phyloP scores from a whole-genome alignment of 331 rosid species.

The Prunus yedoensis region DNA sequence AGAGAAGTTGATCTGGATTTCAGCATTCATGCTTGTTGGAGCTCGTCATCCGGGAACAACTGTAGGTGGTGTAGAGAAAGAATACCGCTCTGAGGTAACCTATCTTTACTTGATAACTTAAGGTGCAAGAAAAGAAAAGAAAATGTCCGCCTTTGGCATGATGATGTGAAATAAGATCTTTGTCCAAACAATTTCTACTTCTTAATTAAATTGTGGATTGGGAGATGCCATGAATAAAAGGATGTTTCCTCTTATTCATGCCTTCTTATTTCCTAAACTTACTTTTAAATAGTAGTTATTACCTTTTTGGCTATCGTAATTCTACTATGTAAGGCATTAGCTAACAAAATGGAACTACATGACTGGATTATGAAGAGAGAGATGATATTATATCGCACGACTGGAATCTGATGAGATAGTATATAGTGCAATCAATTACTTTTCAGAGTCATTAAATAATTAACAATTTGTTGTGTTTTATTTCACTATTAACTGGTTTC shows the following conservation, averaged over 20 bases:
- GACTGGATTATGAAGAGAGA: not conserved
- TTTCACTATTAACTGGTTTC: not conserved
- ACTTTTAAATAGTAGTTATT: not conserved
- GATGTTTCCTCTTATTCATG: not conserved
- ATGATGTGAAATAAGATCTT: not conserved
- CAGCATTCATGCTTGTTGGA: slow-evolving; percentile 94
- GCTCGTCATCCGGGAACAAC: slow-evolving; percentile 81
- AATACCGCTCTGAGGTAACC: slow-evolving; percentile 71
- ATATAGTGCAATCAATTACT: not conserved
- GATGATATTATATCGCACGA: not conserved
- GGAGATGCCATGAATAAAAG: not conserved
- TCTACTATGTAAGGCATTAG: not conserved
- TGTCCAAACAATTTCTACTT: not conserved
- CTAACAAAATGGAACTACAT: not conserved
- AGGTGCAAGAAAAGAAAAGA: slow-evolving; percentile 4
- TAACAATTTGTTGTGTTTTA: not conserved
- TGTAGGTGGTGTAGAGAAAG: slow-evolving; percentile 83
- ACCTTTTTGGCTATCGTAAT: not conserved
- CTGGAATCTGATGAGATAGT: not conserved
- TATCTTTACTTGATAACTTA: slow-evolving; percentile 3
- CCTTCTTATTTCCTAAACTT: not conserved
- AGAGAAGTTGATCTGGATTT: slow-evolving; percentile 96
- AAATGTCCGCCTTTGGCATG: not conserved
- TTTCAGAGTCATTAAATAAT: too few species aligned
- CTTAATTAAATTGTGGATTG: too few species aligned